Evolutionary conservation across 306 rosid species (phyloP), one percentile per base, ranked within the genome.

Genomic region (Vigna reflexopilosa): DNA sequence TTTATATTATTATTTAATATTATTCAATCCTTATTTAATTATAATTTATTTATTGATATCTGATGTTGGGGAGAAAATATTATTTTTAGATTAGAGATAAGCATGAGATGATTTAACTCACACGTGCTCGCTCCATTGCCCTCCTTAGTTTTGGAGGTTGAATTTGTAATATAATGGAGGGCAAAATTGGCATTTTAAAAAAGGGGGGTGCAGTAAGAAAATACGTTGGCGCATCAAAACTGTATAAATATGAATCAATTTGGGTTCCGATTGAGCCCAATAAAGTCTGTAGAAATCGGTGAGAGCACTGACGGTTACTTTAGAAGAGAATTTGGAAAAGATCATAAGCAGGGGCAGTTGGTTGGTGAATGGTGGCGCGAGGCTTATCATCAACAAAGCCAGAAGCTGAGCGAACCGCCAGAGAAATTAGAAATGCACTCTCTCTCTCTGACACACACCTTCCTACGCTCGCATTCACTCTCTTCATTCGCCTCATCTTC

Each of bases 341-440:
- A 80, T 72, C 59, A 63, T 0, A 44, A 63, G 78, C 42, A 6
- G 20, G 32, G 28, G 26, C 32, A 78, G 82, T 62, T 83, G 83
- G 80, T 77, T 83, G 83, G 83, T 77, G 63, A 83, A 67, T 50
- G 24, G 55, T 71, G 72, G 57, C 72, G 80, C 80, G 75, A 50
- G 58, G 67, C 82, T 80, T 84, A 80, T 80, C 87, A 79, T 45
- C 76, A 80, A 76, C 87, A 80, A 66, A 66, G 16, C 54, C 55
- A 54, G 73, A 8, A 16, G 17, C 32, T 44, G 73, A 47, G 34
- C 5, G 30, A 75, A 61, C 17, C 30, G 49, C 8, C 22, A 64
- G 2, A 55, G 42, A 73, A 56, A 50, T 36, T 36, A 71, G 79
- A 80, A 67, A 90, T 92, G 98, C 91, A 75, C 83, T 75, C 88